A percentile compares a stretch with the other conserved stretches of the same genome.
Evolutionary conservation across 495 filamentous ascomycete genomes (phyloP).

Genomic region (Cladorrhinum samala): DNA sequence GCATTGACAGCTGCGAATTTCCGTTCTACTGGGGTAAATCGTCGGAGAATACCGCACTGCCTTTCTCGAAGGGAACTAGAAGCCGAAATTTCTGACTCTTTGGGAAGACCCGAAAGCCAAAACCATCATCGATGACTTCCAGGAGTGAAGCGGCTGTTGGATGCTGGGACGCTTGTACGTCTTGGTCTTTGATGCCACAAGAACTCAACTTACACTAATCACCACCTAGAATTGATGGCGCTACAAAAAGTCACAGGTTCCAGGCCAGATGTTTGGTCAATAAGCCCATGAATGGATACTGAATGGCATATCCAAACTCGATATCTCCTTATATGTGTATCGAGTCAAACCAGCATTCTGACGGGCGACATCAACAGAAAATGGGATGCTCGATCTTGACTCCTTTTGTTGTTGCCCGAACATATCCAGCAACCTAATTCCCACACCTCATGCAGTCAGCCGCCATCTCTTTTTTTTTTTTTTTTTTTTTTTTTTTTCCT

Average conservation of each 20-base stretch:
- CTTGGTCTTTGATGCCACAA: too few species aligned
- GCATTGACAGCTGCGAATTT: constrained; percentile 34
- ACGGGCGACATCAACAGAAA: constrained; percentile 28
- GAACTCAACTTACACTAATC: too few species aligned
- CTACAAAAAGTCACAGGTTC: too few species aligned
- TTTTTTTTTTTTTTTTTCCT: constrained; percentile 39
- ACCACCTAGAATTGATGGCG: too few species aligned
- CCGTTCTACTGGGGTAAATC: constrained; percentile 27
- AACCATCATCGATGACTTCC: constrained; percentile 14
- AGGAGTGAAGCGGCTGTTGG: background rate
- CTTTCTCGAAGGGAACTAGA: constrained; percentile 32
- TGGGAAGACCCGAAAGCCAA: constrained; percentile 6
- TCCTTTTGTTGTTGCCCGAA: constrained; percentile 36
- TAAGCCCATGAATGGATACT: too few species aligned
- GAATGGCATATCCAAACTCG: too few species aligned
- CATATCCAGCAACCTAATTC: constrained; percentile 30
- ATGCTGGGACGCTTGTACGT: too few species aligned
- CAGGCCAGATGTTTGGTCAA: too few species aligned
- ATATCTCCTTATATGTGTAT: too few species aligned
- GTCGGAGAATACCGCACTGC: constrained; percentile 21
- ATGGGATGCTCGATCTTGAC: constrained; percentile 19
- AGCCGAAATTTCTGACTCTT: constrained; percentile 14
- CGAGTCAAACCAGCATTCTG: constrained; percentile 40
- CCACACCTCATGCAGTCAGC: constrained; percentile 49
- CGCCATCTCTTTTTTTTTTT: constrained; percentile 35